phyloP scores from a whole-genome alignment of 768 basidiomycete species.

The Xerocomellus amylosporus region DNA sequence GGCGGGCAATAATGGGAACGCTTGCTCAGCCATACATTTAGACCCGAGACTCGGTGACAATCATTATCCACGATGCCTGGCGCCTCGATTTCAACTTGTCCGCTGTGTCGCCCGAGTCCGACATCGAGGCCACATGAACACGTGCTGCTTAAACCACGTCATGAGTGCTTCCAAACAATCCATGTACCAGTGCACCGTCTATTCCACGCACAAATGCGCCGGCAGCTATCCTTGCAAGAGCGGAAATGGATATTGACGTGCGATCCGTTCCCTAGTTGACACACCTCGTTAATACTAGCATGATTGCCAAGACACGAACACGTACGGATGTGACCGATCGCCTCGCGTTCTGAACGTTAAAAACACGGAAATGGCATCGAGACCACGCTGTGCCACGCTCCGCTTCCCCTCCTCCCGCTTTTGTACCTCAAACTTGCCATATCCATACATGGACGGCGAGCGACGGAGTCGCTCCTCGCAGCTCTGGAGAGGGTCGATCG shows the following conservation, averaged over 20 bases:
- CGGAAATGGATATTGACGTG: constrained; percentile 56
- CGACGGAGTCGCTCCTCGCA: constrained; percentile 40
- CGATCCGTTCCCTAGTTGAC: constrained; percentile 40
- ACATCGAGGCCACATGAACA: constrained; percentile 37
- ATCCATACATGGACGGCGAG: constrained; percentile 61
- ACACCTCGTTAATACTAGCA: neutral
- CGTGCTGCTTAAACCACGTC: constrained; percentile 71
- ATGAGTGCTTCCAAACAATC: constrained; percentile 60
- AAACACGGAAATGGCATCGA: constrained; percentile 51
- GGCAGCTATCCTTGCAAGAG: constrained; percentile 62
- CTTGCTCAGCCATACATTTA: constrained; percentile 2
- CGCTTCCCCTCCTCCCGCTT: constrained; percentile 52
- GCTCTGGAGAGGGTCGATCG: constrained; percentile 51
- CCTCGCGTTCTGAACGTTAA: constrained; percentile 42
- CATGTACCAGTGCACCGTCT: constrained; percentile 66
- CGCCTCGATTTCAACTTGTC: constrained; percentile 36
- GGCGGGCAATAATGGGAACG: constrained; percentile 37
- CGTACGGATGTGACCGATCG: constrained; percentile 41
- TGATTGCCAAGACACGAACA: neutral
- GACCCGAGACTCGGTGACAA: constrained; percentile 23
- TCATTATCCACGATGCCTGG: constrained; percentile 27
- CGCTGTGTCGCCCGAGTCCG: constrained; percentile 19
- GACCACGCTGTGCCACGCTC: constrained; percentile 53
- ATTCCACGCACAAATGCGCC: constrained; percentile 67
- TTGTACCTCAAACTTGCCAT: constrained; percentile 50